Evolutionary conservation across 768 basidiomycete species (phyloP).

Genomic region (Leccinum incarnatum): DNA sequence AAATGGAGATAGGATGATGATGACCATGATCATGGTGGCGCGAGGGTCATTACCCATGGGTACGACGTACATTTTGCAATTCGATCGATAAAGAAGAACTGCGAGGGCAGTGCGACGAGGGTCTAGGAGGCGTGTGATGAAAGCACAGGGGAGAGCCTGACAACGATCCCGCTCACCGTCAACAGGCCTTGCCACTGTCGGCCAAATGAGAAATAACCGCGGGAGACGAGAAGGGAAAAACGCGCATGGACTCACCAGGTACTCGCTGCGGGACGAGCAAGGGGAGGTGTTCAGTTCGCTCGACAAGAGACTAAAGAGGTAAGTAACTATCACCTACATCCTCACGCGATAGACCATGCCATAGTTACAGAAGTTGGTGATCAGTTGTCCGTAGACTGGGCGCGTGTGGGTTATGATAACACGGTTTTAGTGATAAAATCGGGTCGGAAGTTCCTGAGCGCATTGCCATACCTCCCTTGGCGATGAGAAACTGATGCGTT

Average conservation of each 20-base stretch:
- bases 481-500: slow-evolving; percentile 15
- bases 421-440: slow-evolving; percentile 2
- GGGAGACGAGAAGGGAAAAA: background rate
- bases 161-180: slow-evolving; percentile 10
- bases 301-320: background rate
- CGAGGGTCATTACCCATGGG: background rate
- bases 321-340: slow-evolving; percentile 5
- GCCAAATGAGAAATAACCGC: background rate
- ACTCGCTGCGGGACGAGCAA: slow-evolving; percentile 6
- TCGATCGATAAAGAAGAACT: slow-evolving; percentile 19
- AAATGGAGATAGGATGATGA: background rate
- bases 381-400: slow-evolving; percentile 13
- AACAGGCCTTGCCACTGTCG: slow-evolving; percentile 21
- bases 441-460: background rate
- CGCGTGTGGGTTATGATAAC: background rate
- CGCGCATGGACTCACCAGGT: slow-evolving; percentile 9
- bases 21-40: background rate
- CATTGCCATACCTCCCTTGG: slow-evolving; percentile 16
- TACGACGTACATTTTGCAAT: slow-evolving; percentile 18
- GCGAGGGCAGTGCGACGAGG: slow-evolving; percentile 17
- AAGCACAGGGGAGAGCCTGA: background rate
- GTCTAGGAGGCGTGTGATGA: background rate
- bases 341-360: slow-evolving; percentile 6
- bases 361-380: slow-evolving; percentile 16
- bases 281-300: background rate